Conservation (phyloP, 2,329 filamentous ascomycete genomes). For the Trichoderma cornu-damae region DNA sequence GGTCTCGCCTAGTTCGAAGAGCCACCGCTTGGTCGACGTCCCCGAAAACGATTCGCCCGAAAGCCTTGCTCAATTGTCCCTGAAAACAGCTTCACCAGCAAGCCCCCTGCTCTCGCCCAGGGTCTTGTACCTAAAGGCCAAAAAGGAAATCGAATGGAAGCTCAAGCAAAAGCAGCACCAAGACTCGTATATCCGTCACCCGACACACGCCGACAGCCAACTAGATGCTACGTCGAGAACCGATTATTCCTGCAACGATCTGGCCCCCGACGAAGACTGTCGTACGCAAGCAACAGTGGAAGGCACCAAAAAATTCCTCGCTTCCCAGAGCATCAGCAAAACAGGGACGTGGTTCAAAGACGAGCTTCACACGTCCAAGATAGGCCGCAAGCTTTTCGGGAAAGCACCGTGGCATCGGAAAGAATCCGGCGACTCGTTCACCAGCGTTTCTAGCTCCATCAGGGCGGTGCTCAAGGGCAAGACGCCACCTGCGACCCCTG, state of each 20-base stretch:
- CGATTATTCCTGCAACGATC: not conserved
- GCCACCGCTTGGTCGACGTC: not conserved
- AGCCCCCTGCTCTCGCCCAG: slow-evolving; percentile 3
- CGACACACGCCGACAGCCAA: not conserved
- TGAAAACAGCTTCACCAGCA: not conserved
- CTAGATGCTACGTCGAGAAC: not conserved
- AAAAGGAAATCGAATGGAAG: slow-evolving; percentile 25
- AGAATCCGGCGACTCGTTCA: slow-evolving; percentile 35
- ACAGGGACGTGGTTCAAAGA: slow-evolving; percentile 31
- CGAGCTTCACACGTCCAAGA: slow-evolving; percentile 27
- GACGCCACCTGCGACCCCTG: slow-evolving; percentile 32
- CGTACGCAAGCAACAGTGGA: slow-evolving; percentile 16
- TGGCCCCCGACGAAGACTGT: slow-evolving; percentile 15
- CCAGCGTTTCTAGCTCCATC: slow-evolving; percentile 40
- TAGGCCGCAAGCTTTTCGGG: slow-evolving; percentile 37
- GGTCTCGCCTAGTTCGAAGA: slow-evolving; percentile 13
- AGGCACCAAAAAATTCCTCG: slow-evolving; percentile 20
- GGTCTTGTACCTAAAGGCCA: slow-evolving; percentile 23
- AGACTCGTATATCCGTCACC: not conserved
- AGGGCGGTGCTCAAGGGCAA: slow-evolving; percentile 36
- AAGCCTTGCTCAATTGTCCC: not conserved
- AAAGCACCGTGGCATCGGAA: slow-evolving; percentile 40
- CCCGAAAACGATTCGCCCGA: not conserved
- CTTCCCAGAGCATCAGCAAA: slow-evolving; percentile 23
- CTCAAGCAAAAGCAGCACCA: slow-evolving; percentile 18